These are phyloP conservation scores for Miamiensis avidus DNA, from an alignment of 169 alveolate species.

Conservation along the genomic window DNA sequence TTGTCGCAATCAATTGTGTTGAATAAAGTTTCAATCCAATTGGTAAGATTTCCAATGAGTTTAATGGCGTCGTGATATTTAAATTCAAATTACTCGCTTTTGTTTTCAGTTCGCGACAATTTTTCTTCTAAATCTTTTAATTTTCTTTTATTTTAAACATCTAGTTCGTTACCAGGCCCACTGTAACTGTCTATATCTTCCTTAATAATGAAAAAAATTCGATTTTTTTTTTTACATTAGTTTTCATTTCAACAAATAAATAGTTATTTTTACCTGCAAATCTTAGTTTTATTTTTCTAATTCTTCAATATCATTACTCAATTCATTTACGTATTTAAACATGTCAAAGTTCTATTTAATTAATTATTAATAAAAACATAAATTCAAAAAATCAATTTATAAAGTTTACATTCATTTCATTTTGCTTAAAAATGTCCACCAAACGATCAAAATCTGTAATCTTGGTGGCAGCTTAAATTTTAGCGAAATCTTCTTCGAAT, in stretches of 20 bases:
- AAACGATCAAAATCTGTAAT: conserved; percentile 80
- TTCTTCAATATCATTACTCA: conserved; percentile 83
- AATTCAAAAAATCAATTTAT: background rate
- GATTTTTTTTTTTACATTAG: too few relatives aligned
- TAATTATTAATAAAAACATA: background rate
- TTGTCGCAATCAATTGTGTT: conserved; percentile 69
- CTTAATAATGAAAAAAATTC: background rate
- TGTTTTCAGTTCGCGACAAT: conserved; percentile 67
- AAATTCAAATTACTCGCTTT: conserved; percentile 77
- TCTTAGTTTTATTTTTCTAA: conserved; percentile 79
- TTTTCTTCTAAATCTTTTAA: conserved; percentile 80
- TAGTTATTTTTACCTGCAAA: conserved; percentile 65
- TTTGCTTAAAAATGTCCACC: conserved; percentile 74
- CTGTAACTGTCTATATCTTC: conserved; percentile 49
- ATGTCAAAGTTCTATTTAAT: conserved; percentile 68
- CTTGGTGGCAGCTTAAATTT: conserved; percentile 89
- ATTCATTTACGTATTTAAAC: conserved; percentile 84
- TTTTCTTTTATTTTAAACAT: conserved; percentile 60
- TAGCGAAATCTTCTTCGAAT: conserved; percentile 86
- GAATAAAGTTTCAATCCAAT: conserved; percentile 69
- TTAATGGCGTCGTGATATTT: conserved; percentile 67
- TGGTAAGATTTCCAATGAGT: conserved; percentile 62
- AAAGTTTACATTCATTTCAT: conserved; percentile 77
- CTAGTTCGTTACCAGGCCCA: conserved; percentile 37
- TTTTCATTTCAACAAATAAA: conserved; percentile 31